A percentile compares a stretch with the other conserved stretches of the same genome.
Evolutionary conservation across 179 eudicot genomes (phyloP).

Genomic region (Drosera spatulata): DNA sequence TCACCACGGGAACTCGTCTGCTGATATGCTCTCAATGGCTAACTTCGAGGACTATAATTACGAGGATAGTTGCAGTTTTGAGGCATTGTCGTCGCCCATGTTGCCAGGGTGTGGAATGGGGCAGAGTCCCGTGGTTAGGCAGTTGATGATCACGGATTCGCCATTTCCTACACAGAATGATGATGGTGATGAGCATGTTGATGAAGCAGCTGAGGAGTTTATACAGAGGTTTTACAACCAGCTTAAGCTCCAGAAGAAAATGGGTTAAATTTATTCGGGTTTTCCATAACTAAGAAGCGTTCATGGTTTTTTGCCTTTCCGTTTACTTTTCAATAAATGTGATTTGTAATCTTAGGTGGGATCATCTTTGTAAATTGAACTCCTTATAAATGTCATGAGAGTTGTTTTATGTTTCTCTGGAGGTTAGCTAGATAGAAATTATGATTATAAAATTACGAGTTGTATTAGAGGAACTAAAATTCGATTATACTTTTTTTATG

Average conservation of each 20-base stretch:
- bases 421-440: too few species aligned
- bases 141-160: conserved; percentile 19
- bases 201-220: conserved; percentile 43
- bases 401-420: too few species aligned
- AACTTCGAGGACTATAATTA: not conserved
- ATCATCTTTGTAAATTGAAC: too few species aligned
- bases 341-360: too few species aligned
- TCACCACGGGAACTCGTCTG: not conserved
- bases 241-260: conserved; percentile 17
- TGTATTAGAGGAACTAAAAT: too few species aligned
- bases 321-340: too few species aligned
- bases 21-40: not conserved
- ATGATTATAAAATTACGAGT: too few species aligned
- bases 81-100: conserved; percentile 18
- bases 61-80: not conserved
- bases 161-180: conserved; percentile 9
- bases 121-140: conserved; percentile 21
- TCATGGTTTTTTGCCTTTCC: too few species aligned
- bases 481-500: too few species aligned
- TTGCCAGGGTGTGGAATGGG: conserved; percentile 27
- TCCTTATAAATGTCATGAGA: too few species aligned
- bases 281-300: too few species aligned
- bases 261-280: not conserved
- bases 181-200: conserved; percentile 17
- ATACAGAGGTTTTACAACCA: conserved; percentile 34